Evolutionary conservation across 257 asterid species (phyloP).

Genomic region (Eucommia ulmoides): DNA sequence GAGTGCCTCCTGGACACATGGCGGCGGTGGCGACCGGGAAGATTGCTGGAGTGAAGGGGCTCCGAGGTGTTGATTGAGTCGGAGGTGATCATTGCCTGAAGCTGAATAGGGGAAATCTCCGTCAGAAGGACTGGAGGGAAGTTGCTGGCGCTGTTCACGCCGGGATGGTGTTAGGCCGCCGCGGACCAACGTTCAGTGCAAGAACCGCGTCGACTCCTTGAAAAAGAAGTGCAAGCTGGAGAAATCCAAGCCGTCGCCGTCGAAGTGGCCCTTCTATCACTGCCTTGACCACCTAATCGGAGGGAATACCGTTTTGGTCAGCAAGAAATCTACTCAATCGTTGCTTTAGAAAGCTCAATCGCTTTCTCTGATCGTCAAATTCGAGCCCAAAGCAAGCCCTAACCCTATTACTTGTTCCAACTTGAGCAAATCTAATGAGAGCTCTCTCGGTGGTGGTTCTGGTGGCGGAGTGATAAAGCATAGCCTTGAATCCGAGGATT

Average conservation of each 20-base stretch:
- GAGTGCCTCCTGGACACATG: slow-evolving; percentile 6
- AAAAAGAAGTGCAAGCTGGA: slow-evolving; percentile 62
- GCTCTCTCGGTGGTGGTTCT: slow-evolving; percentile 4
- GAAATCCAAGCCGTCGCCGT: slow-evolving; percentile 40
- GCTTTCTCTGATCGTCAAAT: slow-evolving; percentile 3
- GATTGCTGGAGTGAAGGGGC: slow-evolving; percentile 81
- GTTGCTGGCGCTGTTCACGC: slow-evolving; percentile 46
- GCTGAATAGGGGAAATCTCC: slow-evolving; percentile 62
- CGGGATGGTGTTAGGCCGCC: slow-evolving; percentile 52
- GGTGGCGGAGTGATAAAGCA: slow-evolving; percentile 7
- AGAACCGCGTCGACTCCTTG: slow-evolving; percentile 58
- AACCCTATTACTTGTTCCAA: too few relatives aligned
- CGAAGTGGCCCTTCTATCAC: slow-evolving; percentile 49
- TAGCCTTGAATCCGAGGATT: slow-evolving; percentile 3
- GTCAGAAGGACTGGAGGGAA: slow-evolving; percentile 64
- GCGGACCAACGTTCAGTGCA: slow-evolving; percentile 65
- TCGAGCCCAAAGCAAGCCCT: slow-evolving; percentile 2
- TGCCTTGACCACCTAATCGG: slow-evolving; percentile 44
- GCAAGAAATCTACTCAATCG: slow-evolving; percentile 17
- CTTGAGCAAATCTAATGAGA: slow-evolving; percentile 8
- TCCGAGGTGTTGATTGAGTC: slow-evolving; percentile 48
- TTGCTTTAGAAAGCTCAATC: slow-evolving; percentile 5
- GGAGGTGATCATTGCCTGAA: slow-evolving; percentile 55
- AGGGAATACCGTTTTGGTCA: slow-evolving; percentile 18
- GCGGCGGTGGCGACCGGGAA: slow-evolving; percentile 43